Percentiles rank a stretch among this genome's conserved stretches.
Evolutionary conservation across 306 rosid genomes (phyloP).

Genomic region (Castanea crenata): DNA sequence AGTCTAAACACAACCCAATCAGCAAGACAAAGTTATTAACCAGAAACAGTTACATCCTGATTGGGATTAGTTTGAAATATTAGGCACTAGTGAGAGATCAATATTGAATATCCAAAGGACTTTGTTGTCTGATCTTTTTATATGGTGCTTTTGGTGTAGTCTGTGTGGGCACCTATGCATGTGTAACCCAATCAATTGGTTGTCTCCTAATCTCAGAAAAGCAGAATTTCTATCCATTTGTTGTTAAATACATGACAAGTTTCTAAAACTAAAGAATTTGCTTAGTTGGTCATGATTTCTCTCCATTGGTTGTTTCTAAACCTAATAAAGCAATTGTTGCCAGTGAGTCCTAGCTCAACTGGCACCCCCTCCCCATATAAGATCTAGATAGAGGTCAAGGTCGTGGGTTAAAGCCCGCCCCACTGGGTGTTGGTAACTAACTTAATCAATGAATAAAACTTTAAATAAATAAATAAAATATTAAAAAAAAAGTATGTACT

Average conservation of each 20-base stretch:
- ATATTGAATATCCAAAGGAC: not conserved
- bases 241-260: not conserved
- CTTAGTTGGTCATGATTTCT: not conserved
- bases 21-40: not conserved
- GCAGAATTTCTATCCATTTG: not conserved
- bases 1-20: not conserved
- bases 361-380: no score
- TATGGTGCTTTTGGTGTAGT: not conserved
- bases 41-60: not conserved
- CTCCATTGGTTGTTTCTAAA: no score
- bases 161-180: not conserved
- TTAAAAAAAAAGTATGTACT: no score
- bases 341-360: no score
- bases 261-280: not conserved
- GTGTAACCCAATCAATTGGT: slow-evolving; percentile 11
- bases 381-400: no score
- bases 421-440: no score
- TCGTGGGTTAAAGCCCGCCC: no score
- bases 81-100: not conserved
- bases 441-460: no score
- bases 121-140: not conserved
- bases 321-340: no score
- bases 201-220: slow-evolving; percentile 15
- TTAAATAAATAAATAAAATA: no score
- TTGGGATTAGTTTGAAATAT: not conserved